Percentiles rank a stretch among this genome's conserved stretches.
Evolutionary conservation across 2,329 filamentous ascomycete genomes (phyloP).

Genomic region (Nothophaeocryptopus gaeumannii): DNA sequence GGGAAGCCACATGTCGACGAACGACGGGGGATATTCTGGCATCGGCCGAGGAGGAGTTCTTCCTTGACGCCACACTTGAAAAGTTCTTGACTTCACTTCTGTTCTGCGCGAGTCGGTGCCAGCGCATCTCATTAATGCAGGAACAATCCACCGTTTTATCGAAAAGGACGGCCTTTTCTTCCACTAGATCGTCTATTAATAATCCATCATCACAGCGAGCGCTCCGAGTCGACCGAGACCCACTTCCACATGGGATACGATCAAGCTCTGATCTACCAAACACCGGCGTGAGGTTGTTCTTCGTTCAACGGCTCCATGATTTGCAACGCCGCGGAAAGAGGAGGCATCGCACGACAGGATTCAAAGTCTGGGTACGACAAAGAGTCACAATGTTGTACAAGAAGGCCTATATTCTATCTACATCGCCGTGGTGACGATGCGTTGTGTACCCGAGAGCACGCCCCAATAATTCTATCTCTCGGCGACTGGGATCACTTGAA

Average conservation of each 20-base stretch:
- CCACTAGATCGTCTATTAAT: too few species aligned
- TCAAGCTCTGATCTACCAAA: too few species aligned
- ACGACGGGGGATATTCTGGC: too few species aligned
- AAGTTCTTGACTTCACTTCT: too few species aligned
- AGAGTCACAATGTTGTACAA: constrained; percentile 7
- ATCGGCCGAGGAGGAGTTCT: too few species aligned
- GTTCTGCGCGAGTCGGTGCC: too few species aligned
- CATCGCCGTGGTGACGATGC: constrained; percentile 6
- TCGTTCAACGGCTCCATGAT: too few species aligned
- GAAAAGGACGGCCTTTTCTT: neutral
- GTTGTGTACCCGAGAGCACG: constrained; percentile 8
- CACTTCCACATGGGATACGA: constrained; percentile 1
- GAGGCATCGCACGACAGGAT: neutral
- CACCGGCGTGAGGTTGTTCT: too few species aligned
- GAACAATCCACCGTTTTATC: constrained; percentile 4
- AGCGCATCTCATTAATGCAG: neutral
- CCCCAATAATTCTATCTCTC: constrained; percentile 12
- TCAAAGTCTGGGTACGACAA: constrained; percentile 1
- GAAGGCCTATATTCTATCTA: neutral
- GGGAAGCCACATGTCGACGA: too few species aligned
- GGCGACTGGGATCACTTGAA: constrained; percentile 5
- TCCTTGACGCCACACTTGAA: too few species aligned
- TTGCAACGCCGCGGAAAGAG: too few species aligned
- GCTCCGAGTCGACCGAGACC: constrained; percentile 1
- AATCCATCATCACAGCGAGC: too few species aligned